Conservation (phyloP, 371 early-diverging fungal genomes). For the Lichtheimia corymbifera region DNA sequence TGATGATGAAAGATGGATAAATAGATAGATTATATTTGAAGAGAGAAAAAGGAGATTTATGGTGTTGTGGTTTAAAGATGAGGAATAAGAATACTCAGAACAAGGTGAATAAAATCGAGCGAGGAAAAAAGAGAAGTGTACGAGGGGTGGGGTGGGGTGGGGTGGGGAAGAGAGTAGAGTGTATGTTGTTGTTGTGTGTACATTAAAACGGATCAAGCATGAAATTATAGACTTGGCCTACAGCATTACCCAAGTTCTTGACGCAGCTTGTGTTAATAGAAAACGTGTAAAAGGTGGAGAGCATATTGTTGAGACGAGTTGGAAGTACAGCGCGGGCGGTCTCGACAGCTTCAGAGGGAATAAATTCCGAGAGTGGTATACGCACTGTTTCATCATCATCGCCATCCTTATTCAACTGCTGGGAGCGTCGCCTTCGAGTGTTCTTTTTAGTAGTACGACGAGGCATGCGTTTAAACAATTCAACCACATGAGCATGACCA, state of each 20-base stretch:
- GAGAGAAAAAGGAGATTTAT: too few species aligned
- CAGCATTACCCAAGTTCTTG: slow-evolving; percentile 31
- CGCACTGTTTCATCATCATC: slow-evolving; percentile 17
- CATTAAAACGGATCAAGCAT: slow-evolving; percentile 45
- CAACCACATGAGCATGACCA: slow-evolving; percentile 30
- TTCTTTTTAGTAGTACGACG: slow-evolving; percentile 1
- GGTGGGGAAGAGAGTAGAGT: too few species aligned
- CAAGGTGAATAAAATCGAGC: too few species aligned
- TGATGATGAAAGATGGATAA: too few species aligned
- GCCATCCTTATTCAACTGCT: neutral
- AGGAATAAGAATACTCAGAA: too few species aligned
- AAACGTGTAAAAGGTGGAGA: slow-evolving; percentile 31
- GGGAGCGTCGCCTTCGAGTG: neutral
- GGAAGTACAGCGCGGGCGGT: slow-evolving; percentile 26
- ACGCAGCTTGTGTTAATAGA: slow-evolving; percentile 28
- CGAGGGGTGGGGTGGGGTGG: too few species aligned
- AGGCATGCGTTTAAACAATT: slow-evolving; percentile 21
- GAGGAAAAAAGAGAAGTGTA: too few species aligned
- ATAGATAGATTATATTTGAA: too few species aligned
- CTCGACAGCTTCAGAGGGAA: slow-evolving; percentile 27
- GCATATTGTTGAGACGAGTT: slow-evolving; percentile 15
- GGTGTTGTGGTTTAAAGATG: too few species aligned
- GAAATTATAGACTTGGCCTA: slow-evolving; percentile 38
- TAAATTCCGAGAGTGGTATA: slow-evolving; percentile 36
- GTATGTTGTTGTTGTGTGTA: neutral